phyloP scores from a whole-genome alignment of 2,329 filamentous ascomycete genomes.

The Drechslerella dactyloides region DNA sequence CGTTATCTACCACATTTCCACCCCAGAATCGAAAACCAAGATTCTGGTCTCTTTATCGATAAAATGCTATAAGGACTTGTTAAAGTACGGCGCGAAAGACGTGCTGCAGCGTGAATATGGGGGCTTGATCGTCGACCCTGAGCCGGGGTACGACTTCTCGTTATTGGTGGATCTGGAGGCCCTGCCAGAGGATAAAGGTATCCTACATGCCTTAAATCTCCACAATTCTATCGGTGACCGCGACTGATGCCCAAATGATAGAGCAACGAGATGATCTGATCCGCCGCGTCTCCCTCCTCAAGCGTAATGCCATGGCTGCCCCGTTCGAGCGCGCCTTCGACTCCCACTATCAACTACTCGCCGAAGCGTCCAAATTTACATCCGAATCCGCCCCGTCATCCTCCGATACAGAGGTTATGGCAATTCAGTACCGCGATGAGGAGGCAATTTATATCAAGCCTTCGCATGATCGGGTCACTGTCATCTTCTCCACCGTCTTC shows the following conservation, averaged over 20 bases:
- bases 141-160: conserved; percentile 95
- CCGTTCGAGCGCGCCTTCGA: conserved; percentile 97
- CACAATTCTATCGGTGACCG: not conserved
- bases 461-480: conserved; percentile 93
- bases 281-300: conserved; percentile 84
- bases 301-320: conserved; percentile 98
- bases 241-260: conserved; percentile 55
- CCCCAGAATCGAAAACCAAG: conserved; percentile 88
- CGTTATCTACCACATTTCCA: conserved; percentile 98
- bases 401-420: conserved; percentile 90
- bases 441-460: conserved; percentile 99
- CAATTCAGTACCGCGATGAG: conserved; percentile 97
- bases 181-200: conserved; percentile 79
- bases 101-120: conserved; percentile 95
- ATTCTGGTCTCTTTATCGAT: conserved; percentile 94
- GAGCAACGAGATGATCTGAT: conserved; percentile 87
- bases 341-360: conserved; percentile 83
- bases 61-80: conserved; percentile 89
- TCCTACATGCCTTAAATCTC: not conserved
- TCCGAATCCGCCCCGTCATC: conserved; percentile 93
- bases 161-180: conserved; percentile 86
- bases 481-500: conserved; percentile 99
- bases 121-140: conserved; percentile 82
- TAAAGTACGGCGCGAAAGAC: conserved; percentile 88
- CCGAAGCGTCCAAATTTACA: conserved; percentile 89